Evolutionary conservation across 1,284 basidiomycete genomes (phyloP), one percentile per base, ranked within the genome.

Genomic region (Vanrija sp.): DNA sequence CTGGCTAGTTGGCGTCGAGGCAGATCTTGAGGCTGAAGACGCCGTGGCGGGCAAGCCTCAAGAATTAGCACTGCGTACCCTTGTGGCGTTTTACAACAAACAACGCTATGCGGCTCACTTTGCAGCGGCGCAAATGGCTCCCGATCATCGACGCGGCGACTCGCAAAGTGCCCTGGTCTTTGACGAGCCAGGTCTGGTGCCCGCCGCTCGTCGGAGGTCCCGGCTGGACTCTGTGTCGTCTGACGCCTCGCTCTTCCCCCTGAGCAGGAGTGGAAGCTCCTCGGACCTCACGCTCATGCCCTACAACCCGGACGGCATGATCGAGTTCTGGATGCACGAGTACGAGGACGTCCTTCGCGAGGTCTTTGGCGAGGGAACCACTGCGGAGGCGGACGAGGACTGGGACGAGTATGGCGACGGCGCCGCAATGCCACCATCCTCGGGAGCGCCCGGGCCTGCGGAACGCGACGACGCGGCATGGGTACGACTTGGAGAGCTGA

Each of bases 1-100:
- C 71, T 99, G 96, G 96, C 81, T 98, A 39, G 89, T 91, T 14
- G 91, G 92, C 2, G 86, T 86, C 18, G 96, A 98, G 71, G 86
- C 91, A 6, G 95, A 98, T 66, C 89, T 91, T 61, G 89, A 90
- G 53, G 82, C 87, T 28, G 95, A 83, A 46, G 81, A 81, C 52
- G 64, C 66, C 5, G 19, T 67, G 42, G 73, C 72, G 23, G 58
- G 61, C 38, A 65, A 94, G 88, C 89, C 90, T 16, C 95, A 98
- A 81, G 96, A 99, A 72, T 88, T 92, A 71, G 93, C 95, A n/a
- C 80, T 98, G 26, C 86, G 95, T 25, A 86, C 91, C 62, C 81
- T 99, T 26, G 89, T 98, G 63, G 91, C 93, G 68, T 98, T 96
- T 77, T 98, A 78, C 60, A 76, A 77, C 67, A 72, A 69, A 56